Conservation (phyloP, 139 green algal species). For the Tetradesmus obliquus region DNA sequence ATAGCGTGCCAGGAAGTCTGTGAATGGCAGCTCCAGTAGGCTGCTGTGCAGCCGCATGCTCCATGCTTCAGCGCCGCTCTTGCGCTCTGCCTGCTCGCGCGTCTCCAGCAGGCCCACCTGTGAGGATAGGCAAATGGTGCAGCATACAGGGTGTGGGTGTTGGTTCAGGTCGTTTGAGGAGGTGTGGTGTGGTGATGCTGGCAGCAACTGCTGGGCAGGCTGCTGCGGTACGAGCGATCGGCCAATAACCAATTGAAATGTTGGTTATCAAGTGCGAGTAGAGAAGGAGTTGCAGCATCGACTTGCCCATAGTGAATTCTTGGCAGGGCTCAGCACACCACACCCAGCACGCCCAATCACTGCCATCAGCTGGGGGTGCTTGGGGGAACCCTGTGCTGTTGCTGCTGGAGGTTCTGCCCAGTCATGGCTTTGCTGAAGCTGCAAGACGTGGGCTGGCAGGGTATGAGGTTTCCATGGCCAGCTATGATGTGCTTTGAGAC, state of each 20-base stretch:
- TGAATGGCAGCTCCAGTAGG: slow-evolving; percentile 53
- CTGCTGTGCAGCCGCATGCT: slow-evolving; percentile 58
- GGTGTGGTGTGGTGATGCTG: neutral
- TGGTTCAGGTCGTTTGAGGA: neutral
- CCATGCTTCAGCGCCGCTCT: slow-evolving; percentile 63
- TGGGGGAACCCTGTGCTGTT: neutral
- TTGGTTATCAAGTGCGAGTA: too few species aligned
- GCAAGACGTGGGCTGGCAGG: too few species aligned
- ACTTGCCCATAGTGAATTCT: neutral
- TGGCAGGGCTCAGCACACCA: neutral
- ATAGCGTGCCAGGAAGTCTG: slow-evolving; percentile 46
- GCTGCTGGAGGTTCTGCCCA: neutral
- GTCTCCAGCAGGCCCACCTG: slow-evolving; percentile 65
- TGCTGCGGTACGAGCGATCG: too few species aligned
- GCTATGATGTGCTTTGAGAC: neutral
- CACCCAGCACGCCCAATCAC: neutral
- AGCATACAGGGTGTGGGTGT: neutral
- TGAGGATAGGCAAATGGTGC: neutral
- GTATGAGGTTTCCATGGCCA: neutral
- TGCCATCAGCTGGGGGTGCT: neutral
- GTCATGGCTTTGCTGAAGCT: too few species aligned
- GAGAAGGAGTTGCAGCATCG: too few species aligned
- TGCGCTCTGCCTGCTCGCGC: slow-evolving; percentile 49
- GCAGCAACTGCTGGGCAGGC: too few species aligned
- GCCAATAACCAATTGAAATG: too few species aligned